Percentiles rank a stretch among this genome's conserved stretches.
phyloP scores from a whole-genome alignment of 2,329 filamentous ascomycete species.

The Ceratocystis variospora region DNA sequence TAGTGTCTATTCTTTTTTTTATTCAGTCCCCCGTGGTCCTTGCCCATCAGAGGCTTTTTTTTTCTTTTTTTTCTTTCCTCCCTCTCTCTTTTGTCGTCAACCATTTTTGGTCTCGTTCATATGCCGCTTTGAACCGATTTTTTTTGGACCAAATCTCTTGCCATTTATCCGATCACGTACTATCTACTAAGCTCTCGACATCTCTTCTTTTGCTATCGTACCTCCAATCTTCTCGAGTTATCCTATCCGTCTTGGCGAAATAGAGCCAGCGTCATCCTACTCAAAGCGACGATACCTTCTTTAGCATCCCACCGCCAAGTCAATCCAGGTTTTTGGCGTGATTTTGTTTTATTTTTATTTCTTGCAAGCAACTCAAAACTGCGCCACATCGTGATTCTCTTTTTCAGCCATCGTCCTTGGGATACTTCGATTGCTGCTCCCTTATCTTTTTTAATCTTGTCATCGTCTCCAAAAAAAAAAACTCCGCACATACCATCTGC shows the following conservation, averaged over 20 bases:
- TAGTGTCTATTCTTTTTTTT: neutral
- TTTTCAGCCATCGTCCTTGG: neutral
- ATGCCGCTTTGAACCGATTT: neutral
- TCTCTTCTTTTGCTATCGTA: neutral
- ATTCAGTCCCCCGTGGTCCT: neutral
- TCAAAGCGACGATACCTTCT: neutral
- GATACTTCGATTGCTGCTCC: neutral
- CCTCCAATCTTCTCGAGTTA: neutral
- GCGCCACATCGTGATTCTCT: neutral
- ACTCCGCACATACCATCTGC: neutral
- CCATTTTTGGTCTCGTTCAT: neutral
- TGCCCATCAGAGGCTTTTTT: neutral
- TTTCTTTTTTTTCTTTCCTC: neutral
- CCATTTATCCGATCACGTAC: neutral
- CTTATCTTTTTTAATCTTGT: neutral
- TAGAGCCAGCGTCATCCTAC: neutral
- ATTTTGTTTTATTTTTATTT: neutral
- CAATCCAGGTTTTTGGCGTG: neutral
- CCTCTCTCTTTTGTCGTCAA: neutral
- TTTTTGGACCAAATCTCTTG: neutral
- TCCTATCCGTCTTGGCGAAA: neutral
- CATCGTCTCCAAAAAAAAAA: neutral
- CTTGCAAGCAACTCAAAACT: neutral
- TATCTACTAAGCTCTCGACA: neutral
- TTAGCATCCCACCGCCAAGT: neutral